phyloP scores from a whole-genome alignment of 192 early-diverging fungal species.

The Podila epigama region DNA sequence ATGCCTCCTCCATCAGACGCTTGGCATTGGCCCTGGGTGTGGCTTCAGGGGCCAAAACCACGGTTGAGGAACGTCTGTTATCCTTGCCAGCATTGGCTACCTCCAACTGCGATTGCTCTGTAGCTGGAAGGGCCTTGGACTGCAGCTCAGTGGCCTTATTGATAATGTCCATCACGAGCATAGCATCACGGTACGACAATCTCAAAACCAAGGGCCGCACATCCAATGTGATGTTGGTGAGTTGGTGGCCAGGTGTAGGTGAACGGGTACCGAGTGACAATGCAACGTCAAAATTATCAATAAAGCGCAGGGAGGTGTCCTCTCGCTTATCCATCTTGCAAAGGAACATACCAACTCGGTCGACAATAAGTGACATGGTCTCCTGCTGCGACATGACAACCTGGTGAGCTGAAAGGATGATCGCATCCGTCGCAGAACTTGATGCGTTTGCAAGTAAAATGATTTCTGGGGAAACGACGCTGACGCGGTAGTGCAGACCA shows the following conservation, averaged over 20 bases:
- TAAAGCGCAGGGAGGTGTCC: constrained; percentile 82
- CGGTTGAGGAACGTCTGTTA: constrained; percentile 3
- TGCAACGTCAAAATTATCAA: constrained; percentile 90
- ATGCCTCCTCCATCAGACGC: constrained; percentile 27
- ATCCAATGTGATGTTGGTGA: constrained; percentile 75
- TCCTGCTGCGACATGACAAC: constrained; percentile 83
- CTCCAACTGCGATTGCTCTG: constrained; percentile 4
- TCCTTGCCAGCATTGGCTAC: constrained; percentile 8
- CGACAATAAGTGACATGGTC: constrained; percentile 74
- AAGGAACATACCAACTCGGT: constrained; percentile 89
- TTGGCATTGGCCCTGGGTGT: constrained; percentile 19
- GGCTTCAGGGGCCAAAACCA: background rate
- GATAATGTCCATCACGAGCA: constrained; percentile 84
- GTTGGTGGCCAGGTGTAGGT: constrained; percentile 63
- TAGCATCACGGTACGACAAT: constrained; percentile 86
- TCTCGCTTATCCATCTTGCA: constrained; percentile 88
- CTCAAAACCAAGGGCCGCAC: constrained; percentile 81
- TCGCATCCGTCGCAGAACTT: constrained; percentile 78
- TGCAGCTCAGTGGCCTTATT: constrained; percentile 73
- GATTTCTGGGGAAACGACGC: constrained; percentile 82
- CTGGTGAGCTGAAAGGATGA: constrained; percentile 84
- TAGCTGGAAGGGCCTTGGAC: constrained; percentile 36
- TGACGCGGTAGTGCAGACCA: constrained; percentile 76
- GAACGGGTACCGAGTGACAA: constrained; percentile 79
- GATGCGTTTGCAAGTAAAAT: constrained; percentile 83